A percentile compares a stretch with the other conserved stretches of the same genome.
phyloP scores from a whole-genome alignment of 805 yeast species.

The Kuraishia cidri region DNA sequence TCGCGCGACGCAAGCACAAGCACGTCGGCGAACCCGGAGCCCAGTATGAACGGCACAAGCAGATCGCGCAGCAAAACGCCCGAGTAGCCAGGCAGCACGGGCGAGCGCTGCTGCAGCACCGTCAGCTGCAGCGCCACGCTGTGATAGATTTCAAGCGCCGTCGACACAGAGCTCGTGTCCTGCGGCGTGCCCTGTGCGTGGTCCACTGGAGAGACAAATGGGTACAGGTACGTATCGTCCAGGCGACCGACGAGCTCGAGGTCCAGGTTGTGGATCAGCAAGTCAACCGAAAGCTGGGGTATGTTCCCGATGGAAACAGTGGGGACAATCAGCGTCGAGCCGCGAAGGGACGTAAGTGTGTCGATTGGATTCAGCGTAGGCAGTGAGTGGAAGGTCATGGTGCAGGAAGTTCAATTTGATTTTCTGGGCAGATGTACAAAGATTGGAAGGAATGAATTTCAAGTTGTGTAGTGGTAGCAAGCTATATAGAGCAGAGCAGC shows the following conservation, averaged over 20 bases:
- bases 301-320: slow-evolving; percentile 82
- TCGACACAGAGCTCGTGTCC: slow-evolving; percentile 31
- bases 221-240: slow-evolving; percentile 58
- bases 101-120: slow-evolving; percentile 77
- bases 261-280: slow-evolving; percentile 55
- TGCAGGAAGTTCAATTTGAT: neutral
- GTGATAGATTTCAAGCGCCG: slow-evolving; percentile 59
- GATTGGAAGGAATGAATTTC: no score
- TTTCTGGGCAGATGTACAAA: no score
- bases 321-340: slow-evolving; percentile 57
- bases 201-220: slow-evolving; percentile 80
- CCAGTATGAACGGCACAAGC: slow-evolving; percentile 36
- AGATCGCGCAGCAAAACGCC: slow-evolving; percentile 41
- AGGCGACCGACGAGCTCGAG: slow-evolving; percentile 44
- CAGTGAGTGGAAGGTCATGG: slow-evolving; percentile 17
- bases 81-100: slow-evolving; percentile 61
- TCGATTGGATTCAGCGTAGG: slow-evolving; percentile 12
- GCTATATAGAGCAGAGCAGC: slow-evolving; percentile 2
- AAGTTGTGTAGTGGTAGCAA: no score
- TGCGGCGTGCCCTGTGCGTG: slow-evolving; percentile 13
- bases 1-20: slow-evolving; percentile 67
- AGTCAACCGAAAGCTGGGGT: slow-evolving; percentile 75
- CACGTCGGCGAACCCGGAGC: slow-evolving; percentile 31
- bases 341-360: slow-evolving; percentile 11
- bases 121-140: slow-evolving; percentile 31